Percentiles rank a stretch among this genome's conserved stretches.
Conservation (phyloP, 208 protist species). For the Wallacemonas sp. region DNA sequence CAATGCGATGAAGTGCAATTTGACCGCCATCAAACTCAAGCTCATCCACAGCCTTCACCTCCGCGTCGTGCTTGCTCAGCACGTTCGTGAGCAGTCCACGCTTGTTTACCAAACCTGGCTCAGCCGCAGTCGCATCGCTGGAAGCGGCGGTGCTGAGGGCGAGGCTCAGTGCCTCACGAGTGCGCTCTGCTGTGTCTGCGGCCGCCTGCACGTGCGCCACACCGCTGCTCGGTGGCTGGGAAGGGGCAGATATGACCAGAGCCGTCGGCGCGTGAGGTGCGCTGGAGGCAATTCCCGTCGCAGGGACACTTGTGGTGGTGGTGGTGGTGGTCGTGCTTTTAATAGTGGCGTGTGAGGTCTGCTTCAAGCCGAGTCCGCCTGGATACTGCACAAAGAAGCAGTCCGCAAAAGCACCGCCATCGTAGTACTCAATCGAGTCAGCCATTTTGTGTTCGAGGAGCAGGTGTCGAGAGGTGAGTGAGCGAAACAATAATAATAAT, state of each 20-base stretch:
- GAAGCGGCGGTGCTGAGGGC: conserved; percentile 21
- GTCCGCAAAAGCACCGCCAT: conserved; percentile 73
- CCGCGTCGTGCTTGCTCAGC: conserved; percentile 6
- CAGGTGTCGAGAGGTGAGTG: not conserved
- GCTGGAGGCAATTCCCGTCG: not conserved
- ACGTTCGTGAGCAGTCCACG: conserved; percentile 4
- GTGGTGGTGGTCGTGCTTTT: not conserved
- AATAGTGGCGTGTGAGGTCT: conserved; percentile 9
- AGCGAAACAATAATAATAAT: conserved; percentile 8
- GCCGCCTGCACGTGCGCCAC: conserved; percentile 12
- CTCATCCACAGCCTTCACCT: not conserved
- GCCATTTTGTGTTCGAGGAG: not conserved
- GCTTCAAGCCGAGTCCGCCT: conserved; percentile 44
- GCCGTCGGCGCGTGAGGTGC: not conserved
- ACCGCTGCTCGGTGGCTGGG: not conserved
- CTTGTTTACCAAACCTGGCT: conserved; percentile 7
- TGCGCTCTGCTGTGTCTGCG: conserved; percentile 38
- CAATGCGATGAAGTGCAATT: conserved; percentile 3
- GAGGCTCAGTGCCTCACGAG: conserved; percentile 29
- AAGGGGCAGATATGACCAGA: not conserved
- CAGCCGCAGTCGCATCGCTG: not conserved
- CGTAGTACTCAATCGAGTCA: conserved; percentile 31
- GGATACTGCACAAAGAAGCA: conserved; percentile 68
- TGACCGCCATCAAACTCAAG: not conserved
- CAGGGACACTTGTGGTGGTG: not conserved